Evolutionary conservation across 2,329 filamentous ascomycete species (phyloP), one percentile per base, ranked within the genome.

Genomic region (Coniochaeta hoffmannii): DNA sequence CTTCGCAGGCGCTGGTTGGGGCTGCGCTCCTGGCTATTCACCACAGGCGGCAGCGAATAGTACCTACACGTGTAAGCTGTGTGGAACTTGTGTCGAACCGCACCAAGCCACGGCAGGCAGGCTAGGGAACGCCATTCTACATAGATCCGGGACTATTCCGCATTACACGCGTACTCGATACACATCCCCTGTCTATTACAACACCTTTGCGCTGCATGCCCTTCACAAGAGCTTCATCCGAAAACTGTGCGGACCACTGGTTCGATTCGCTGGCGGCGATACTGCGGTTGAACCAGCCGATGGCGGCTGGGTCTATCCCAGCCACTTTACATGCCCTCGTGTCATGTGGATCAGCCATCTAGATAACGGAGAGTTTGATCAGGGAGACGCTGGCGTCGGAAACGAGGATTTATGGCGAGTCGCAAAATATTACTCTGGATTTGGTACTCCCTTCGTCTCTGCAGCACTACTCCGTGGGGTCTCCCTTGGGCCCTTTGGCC

Each of bases 261-360:
- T 15, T 26, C 26, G 19, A 46, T 46, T 46, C 22, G 41, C 8
- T 46, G 41, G 41, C 41, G 41, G 41, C 41, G 41, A 22, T 46
- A 46, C 26, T 46, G 41, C 41, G 41, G 41, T 46, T 46, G 41
- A 46, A 46, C 41, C 41, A 46, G 22, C 41, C 41, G 41, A n/a
- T 15, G 19, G 11, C 41, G 41, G 41, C 38, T 44, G 38, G 22
- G 22, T n/a, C n/a, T n/a, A n/a, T n/a, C n/a, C 24, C 15, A 46
- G 36, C 15, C 15, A 4, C 34, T 35, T 15, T 10, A 22, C 8
- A 41, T 41, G 15, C 34, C 4, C 22, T 22, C 36, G 17, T 19
- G 36, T 41, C 17, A 10, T 41, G 36, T 41, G 17, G 17, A 38
- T 10, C 35, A 41, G 17, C n/a, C 11, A 22, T 41, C 8, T 14